Percentiles rank a stretch among this genome's conserved stretches.
These are phyloP conservation scores for Dentipellis sp. DNA, from an alignment of 768 basidiomycete genomes.

Conservation along the genomic window DNA sequence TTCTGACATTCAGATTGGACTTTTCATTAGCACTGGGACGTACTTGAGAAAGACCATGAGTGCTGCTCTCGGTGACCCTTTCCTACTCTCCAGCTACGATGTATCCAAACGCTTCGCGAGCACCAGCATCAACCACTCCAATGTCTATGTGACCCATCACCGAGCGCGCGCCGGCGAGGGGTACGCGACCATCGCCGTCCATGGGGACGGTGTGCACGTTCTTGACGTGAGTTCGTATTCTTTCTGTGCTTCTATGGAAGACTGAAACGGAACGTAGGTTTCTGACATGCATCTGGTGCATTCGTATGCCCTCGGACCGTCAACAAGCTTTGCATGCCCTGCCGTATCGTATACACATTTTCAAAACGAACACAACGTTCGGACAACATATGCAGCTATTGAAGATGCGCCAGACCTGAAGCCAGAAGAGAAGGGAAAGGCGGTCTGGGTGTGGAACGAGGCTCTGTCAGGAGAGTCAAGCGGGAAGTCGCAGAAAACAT, in stretches of 20 bases:
- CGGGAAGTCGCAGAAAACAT: conserved; percentile 30
- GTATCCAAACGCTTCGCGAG: background rate
- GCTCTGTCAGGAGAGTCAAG: conserved; percentile 21
- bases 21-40: background rate
- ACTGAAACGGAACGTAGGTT: conserved; percentile 2
- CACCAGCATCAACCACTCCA: background rate
- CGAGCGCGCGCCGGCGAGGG: conserved; percentile 32
- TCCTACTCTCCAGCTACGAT: conserved; percentile 11
- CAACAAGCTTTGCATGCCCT: conserved; percentile 13
- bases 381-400: conserved; percentile 11
- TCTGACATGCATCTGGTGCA: conserved; percentile 8
- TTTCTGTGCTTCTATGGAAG: background rate
- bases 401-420: conserved; percentile 1
- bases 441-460: conserved; percentile 15
- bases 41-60: conserved; percentile 2
- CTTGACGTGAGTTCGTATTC: conserved; percentile 52
- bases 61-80: conserved; percentile 10
- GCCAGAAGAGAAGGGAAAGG: conserved; percentile 6
- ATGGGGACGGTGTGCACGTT: conserved; percentile 69
- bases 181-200: conserved; percentile 57
- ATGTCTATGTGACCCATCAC: conserved; percentile 27
- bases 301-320: conserved; percentile 13
- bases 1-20: no score
- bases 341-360: conserved; percentile 7
- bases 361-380: conserved; percentile 5